Evolutionary conservation across 2,329 filamentous ascomycete species (phyloP), one percentile per base, ranked within the genome.

Genomic region (Trichophyton simii): DNA sequence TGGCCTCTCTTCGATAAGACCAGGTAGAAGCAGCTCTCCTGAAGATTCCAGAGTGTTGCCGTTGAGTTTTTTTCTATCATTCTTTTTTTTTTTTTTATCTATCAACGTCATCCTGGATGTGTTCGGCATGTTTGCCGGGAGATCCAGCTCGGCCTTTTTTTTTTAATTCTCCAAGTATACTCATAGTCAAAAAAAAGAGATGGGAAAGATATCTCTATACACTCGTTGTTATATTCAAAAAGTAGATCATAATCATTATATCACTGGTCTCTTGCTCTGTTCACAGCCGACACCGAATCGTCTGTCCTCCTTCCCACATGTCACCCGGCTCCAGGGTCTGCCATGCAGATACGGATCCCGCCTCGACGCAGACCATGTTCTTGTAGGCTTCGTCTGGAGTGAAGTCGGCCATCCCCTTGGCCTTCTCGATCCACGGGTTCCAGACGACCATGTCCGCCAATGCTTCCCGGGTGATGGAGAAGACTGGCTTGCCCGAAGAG

Each of bases 351-450:
- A 97, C 92, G 8, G 86, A 82, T 11, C 94, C 94, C 1, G 92
- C 88, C 80, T 99, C 94, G 58, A 97, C 83, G 72, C 94, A 97
- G 50, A 99, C 79, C 89, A 97, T 96, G 63, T 90, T 84, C 79
- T 89, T 89, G 79, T 87, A 97, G 42, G 88, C 94, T 60, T 91
- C 88, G 71, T 95, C 88, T 58, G 94, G 94, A 62, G 82, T 83
- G 72, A 97, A 96, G 74, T 99, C 94, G 59, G 79, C 85, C 77
- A 96, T 95, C 3, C 81, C 81, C 68, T 85, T 83, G 1, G 89
- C 85, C 79, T 95, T 95, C 65, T 91, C 89, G 46, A 82, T 80
- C 91, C 92, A 96, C 1, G 94, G 94, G 76, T 99, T 99, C 94
- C 94, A 99, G 34, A 97, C 88, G 0, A 96, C 92, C 15, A 94